A percentile compares a stretch with the other conserved stretches of the same genome.
These are phyloP conservation scores for Fusarium caatingaense DNA, from an alignment of 2,329 filamentous ascomycete species.

Conservation along the genomic window DNA sequence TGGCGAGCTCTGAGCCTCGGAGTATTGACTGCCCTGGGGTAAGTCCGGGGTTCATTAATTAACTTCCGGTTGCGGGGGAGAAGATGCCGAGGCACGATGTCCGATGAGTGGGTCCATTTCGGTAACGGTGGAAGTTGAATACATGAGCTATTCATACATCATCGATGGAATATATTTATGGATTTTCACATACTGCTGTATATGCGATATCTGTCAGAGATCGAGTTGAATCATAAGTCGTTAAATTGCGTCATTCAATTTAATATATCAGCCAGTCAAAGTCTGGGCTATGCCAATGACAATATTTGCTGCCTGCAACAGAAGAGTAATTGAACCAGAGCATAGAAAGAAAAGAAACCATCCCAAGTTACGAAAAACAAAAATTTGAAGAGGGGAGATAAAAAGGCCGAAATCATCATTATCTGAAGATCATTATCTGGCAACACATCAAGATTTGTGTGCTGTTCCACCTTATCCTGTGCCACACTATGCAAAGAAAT, in stretches of 20 bases:
- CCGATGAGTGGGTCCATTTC: slow-evolving; percentile 37
- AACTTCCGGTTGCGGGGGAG: slow-evolving; percentile 46
- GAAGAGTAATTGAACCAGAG: neutral
- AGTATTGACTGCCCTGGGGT: slow-evolving; percentile 31
- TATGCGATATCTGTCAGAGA: neutral
- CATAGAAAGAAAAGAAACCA: neutral
- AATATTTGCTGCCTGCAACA: neutral
- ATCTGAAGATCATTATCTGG: slow-evolving; percentile 7
- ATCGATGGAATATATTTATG: neutral
- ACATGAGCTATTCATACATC: neutral
- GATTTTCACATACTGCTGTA: neutral
- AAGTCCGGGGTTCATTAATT: slow-evolving; percentile 29
- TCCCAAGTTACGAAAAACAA: neutral
- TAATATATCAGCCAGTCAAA: neutral
- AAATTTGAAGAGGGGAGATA: neutral
- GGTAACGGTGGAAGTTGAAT: slow-evolving; percentile 10
- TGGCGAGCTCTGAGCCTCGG: slow-evolving; percentile 33
- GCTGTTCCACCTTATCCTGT: slow-evolving; percentile 41
- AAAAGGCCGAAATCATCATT: slow-evolving; percentile 9
- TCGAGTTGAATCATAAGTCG: accelerated
- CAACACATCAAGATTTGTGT: slow-evolving; percentile 30
- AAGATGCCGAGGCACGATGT: slow-evolving; percentile 46
- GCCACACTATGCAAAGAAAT: slow-evolving; percentile 15
- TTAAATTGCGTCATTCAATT: neutral
- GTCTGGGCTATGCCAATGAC: neutral